phyloP scores from a whole-genome alignment of 768 basidiomycete genomes.

The Hericium rajendrae region DNA sequence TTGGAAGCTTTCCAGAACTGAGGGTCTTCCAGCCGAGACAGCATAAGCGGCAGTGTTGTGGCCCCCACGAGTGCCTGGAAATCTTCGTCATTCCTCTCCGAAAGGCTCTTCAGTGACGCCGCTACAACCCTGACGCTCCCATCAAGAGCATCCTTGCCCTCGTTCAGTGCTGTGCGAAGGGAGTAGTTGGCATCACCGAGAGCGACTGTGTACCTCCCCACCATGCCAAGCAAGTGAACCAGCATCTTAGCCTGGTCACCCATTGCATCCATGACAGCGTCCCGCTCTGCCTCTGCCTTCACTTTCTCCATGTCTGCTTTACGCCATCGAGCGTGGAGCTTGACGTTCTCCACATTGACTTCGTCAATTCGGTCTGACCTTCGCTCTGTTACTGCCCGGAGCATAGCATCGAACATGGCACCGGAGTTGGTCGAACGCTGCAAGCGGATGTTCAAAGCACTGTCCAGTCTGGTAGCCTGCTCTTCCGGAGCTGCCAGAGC shows the following conservation, averaged over 20 bases:
- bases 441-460: conserved; percentile 46
- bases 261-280: conserved; percentile 53
- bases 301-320: conserved; percentile 64
- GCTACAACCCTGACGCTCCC: conserved; percentile 39
- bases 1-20: conserved; percentile 38
- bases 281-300: conserved; percentile 56
- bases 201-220: conserved; percentile 69
- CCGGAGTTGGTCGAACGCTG: conserved; percentile 65
- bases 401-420: conserved; percentile 78
- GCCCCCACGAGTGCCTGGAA: conserved; percentile 62
- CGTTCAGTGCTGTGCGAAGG: conserved; percentile 31
- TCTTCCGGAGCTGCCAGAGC: conserved; percentile 67
- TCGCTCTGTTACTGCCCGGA: conserved; percentile 75
- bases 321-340: conserved; percentile 53
- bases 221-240: conserved; percentile 67
- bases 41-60: conserved; percentile 54
- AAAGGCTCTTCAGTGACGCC: conserved; percentile 40
- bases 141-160: conserved; percentile 27
- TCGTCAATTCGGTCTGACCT: conserved; percentile 75
- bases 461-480: conserved; percentile 47
- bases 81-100: conserved; percentile 59
- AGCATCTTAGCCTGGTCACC: conserved; percentile 56
- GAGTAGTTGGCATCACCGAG: conserved; percentile 47
- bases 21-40: conserved; percentile 20
- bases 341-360: conserved; percentile 55